Evolutionary conservation across 1,284 basidiomycete species (phyloP), one percentile per base, ranked within the genome.

Genomic region (Naganishia liquefaciens): DNA sequence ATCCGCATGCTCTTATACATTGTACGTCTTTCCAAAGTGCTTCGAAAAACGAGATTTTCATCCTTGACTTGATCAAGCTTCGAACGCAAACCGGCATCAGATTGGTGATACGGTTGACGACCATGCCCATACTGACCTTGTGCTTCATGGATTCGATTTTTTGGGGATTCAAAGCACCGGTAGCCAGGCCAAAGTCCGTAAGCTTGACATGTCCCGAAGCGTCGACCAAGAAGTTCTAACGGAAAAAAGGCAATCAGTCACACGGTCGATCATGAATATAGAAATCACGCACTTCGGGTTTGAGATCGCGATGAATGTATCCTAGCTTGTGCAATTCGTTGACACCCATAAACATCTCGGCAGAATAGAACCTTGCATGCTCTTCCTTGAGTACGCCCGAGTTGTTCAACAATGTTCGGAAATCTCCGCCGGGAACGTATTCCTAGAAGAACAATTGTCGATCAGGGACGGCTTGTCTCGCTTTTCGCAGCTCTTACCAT

Each of bases 111-210:
- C 13, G 25, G n/a, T 65, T 60, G 33, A 27, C 30, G 33, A 51
- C 19, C 54, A 11, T 42, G 33, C 23, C 60, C n/a, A 28, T n/a
- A 15, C 81, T 27, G 68, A 91, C 91, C 84, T 93, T 95, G 74
- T 91, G 84, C 81, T 90, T 94, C 69, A 99, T 83, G 7, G 91
- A 92, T 74, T 99, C 94, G 71, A 99, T 98, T 67, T 92, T 88
- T 70, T 87, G 89, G 0, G 96, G 96, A 77, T 95, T 98, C 63
- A 99, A 82, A 0, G 94, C 91, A 40, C 96, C 96, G 1, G 96
- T 96, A 1, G 96, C 96, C 15, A 99, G 84, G 53, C 96, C 96
- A 77, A 99, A 99, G 79, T 99, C 96, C 7, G 96, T 99, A 52
- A 99, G 82, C 80, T 99, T 99, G 77, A 99, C 95, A 77, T 99